Evolutionary conservation across 805 yeast species (phyloP).

Genomic region (Teunomyces gatunensis): DNA sequence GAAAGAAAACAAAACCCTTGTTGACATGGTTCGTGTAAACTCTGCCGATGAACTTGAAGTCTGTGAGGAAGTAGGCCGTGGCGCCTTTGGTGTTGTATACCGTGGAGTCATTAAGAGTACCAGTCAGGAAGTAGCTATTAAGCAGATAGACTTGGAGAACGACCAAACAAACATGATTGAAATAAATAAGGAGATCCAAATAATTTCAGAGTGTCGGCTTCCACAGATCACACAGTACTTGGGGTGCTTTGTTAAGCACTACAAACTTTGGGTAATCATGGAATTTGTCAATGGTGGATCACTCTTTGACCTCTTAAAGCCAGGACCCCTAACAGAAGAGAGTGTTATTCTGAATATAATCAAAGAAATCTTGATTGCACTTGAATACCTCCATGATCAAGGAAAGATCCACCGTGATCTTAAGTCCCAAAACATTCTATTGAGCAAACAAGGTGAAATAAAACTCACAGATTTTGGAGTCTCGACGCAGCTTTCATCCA

Average conservation of each 20-base stretch:
- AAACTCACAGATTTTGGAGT: slow-evolving; percentile 48
- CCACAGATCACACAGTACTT: slow-evolving; percentile 62
- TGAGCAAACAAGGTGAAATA: slow-evolving; percentile 36
- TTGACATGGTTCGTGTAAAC: slow-evolving; percentile 13
- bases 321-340: slow-evolving; percentile 58
- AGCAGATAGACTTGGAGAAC: slow-evolving; percentile 69
- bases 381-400: slow-evolving; percentile 62
- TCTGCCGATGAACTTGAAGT: slow-evolving; percentile 41
- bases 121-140: slow-evolving; percentile 51
- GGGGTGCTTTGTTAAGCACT: slow-evolving; percentile 70
- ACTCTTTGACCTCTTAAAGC: slow-evolving; percentile 58
- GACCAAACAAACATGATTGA: slow-evolving; percentile 64
- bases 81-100: slow-evolving; percentile 78
- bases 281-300: slow-evolving; percentile 81
- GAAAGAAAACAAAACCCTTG: neutral
- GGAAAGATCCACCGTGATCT: slow-evolving; percentile 72
- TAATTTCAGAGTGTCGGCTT: slow-evolving; percentile 63
- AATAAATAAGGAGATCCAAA: slow-evolving; percentile 68
- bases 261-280: slow-evolving; percentile 77
- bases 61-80: slow-evolving; percentile 63
- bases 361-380: slow-evolving; percentile 55
- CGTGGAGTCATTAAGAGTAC: slow-evolving; percentile 51
- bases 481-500: slow-evolving; percentile 41
- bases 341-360: slow-evolving; percentile 50
- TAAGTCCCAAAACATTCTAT: slow-evolving; percentile 40